Evolutionary conservation across 306 rosid genomes (phyloP).

Genomic region (Arachis stenosperma): DNA sequence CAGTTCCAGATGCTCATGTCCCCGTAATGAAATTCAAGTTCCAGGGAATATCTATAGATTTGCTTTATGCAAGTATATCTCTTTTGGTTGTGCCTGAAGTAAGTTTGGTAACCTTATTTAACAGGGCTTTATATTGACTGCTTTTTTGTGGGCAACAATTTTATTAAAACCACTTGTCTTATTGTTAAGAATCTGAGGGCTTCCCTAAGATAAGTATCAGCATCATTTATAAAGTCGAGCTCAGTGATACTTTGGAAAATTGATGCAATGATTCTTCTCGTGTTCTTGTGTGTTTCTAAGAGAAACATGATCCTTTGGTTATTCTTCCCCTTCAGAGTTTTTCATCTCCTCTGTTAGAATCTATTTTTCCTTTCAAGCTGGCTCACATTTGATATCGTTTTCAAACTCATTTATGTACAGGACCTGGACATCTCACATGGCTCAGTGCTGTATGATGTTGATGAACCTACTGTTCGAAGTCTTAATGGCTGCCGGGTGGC

Average conservation of each 20-base stretch:
- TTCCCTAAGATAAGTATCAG: slow-evolving; percentile 20
- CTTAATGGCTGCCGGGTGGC: slow-evolving; percentile 98
- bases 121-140: slow-evolving; percentile 29
- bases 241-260: slow-evolving; percentile 19
- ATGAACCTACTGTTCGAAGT: slow-evolving; percentile 92
- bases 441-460: slow-evolving; percentile 73
- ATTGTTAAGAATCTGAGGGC: slow-evolving; percentile 21
- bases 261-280: slow-evolving; percentile 3
- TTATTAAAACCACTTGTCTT: slow-evolving; percentile 7
- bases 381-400: slow-evolving; percentile 34
- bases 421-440: slow-evolving; percentile 83
- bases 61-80: slow-evolving; percentile 91
- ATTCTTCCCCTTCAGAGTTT: slow-evolving; percentile 12
- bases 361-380: slow-evolving; percentile 21
- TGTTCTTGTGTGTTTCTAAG: slow-evolving; percentile 17
- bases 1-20: slow-evolving; percentile 91
- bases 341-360: slow-evolving; percentile 15
- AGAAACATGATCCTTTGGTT: slow-evolving; percentile 19
- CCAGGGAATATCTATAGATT: slow-evolving; percentile 87
- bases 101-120: slow-evolving; percentile 46
- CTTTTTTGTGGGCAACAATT: slow-evolving; percentile 20
- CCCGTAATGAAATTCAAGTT: slow-evolving; percentile 98
- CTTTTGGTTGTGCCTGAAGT: slow-evolving; percentile 91
- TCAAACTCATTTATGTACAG: slow-evolving; percentile 51
- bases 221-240: slow-evolving; percentile 7